phyloP scores from a whole-genome alignment of 257 asterid genomes.

The Catharanthus roseus region DNA sequence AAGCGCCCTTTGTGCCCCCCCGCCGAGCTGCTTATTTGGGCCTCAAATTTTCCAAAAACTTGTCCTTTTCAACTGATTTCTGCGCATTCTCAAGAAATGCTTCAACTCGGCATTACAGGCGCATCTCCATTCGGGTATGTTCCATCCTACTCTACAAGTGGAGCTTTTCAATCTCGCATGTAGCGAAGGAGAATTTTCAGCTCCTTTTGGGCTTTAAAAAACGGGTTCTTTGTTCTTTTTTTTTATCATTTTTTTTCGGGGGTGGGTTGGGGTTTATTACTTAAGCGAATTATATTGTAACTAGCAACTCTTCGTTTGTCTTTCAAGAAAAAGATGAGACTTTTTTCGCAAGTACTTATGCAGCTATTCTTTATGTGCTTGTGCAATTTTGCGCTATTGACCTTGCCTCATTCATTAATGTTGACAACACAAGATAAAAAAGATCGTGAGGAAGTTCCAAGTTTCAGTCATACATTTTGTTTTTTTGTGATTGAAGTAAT shows the following conservation, averaged over 20 bases:
- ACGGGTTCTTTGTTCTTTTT: not conserved
- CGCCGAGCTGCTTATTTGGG: slow-evolving; percentile 20
- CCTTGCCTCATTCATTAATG: too few relatives aligned
- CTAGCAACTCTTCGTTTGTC: too few relatives aligned
- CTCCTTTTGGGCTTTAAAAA: not conserved
- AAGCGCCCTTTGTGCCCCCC: slow-evolving; percentile 16
- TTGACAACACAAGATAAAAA: too few relatives aligned
- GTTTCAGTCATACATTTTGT: not conserved
- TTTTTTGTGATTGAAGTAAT: not conserved
- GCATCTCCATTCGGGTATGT: slow-evolving; percentile 48
- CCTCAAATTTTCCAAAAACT: slow-evolving; percentile 24
- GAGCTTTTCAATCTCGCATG: not conserved
- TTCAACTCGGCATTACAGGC: slow-evolving; percentile 17
- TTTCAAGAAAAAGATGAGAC: too few relatives aligned
- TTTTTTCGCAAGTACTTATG: too few relatives aligned
- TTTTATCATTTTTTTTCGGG: too few relatives aligned
- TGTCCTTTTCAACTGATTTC: slow-evolving; percentile 22
- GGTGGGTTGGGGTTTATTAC: too few relatives aligned
- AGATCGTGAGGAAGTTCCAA: not conserved
- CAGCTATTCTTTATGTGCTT: too few relatives aligned
- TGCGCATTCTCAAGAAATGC: slow-evolving; percentile 21
- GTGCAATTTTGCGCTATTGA: too few relatives aligned
- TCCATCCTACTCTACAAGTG: not conserved
- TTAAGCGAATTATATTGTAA: not conserved
- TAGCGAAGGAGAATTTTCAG: not conserved